Base-by-base conservation (phyloP, 345 rosid genomes). In the Hibiscus syriacus region DNA sequence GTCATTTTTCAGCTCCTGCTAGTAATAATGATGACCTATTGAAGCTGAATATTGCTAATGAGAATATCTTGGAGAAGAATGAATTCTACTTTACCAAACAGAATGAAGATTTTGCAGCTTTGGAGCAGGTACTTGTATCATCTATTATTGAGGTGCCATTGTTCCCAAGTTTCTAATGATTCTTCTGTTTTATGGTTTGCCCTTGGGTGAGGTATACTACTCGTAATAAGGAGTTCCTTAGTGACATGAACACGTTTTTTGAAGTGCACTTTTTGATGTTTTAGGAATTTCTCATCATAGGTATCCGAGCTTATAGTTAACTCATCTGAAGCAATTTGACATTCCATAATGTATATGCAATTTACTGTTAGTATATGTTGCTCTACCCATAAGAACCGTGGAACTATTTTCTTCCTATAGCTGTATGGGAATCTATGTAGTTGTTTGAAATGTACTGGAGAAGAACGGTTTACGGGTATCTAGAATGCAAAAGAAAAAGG, bases 31-130 rank as follows among this genome's bases (percentile, higher is more conserved):
- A 50, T 64, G 81, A 74, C 66, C 19, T 36, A n/a, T 49, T n/a
- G 46, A 59, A 36, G 68, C 64, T 76, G 32, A 45, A 76, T 52
- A 14, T 52, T 52, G 27, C 27, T 20, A 52, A 52, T 79, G 81
- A 69, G 32, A 75, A 61, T 55, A 64, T 39, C 70, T 69, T 36
- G n/a, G 81, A 78, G 45, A 78, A 68, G 68, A 79, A 68, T 2
- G 86, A 81, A 20, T 83, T 78, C 73, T 84, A 77, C 70, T 65
- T 80, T 73, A 77, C 80, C 56, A 87, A 83, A 64, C 87, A 85
- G 55, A 83, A 88, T 73, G 98, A 88, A 68, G 98, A 92, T 83
- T 90, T 95, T 82, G 63, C 85, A 76, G 84, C 96, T 73, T 75
- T 95, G 81, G 99, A 95, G 74, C 99, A 95, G 94, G 99, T 95